Percentiles rank a stretch among this genome's conserved stretches.
Evolutionary conservation across 768 basidiomycete genomes (phyloP).

Genomic region (Plicaturopsis crispa): DNA sequence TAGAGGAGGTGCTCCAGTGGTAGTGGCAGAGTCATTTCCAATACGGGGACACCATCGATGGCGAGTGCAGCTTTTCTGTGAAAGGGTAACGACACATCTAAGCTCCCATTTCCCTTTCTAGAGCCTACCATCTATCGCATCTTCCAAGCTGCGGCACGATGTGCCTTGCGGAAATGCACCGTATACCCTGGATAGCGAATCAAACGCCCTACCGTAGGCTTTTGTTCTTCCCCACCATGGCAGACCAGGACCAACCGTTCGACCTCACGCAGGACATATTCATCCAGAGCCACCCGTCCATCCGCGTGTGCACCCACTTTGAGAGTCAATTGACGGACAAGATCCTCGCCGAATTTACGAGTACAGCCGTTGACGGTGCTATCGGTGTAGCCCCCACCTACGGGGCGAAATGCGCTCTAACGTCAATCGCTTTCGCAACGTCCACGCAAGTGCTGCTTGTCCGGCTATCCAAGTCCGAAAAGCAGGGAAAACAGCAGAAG

Average conservation of each 20-base stretch:
- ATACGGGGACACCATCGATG: too few species aligned
- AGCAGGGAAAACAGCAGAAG: conserved; percentile 3
- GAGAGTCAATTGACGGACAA: conserved; percentile 16
- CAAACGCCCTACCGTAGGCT: too few species aligned
- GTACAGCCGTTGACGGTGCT: conserved; percentile 13
- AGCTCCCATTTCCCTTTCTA: too few species aligned
- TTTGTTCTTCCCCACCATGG: too few species aligned
- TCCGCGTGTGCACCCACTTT: conserved; percentile 20
- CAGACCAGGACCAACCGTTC: conserved; percentile 11
- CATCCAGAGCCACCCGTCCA: conserved; percentile 11
- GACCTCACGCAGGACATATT: conserved; percentile 27
- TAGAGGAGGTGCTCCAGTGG: too few species aligned
- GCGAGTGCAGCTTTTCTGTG: too few species aligned
- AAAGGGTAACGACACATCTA: too few species aligned
- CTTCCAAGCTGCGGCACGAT: too few species aligned
- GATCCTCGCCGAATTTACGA: conserved; percentile 21
- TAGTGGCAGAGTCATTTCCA: too few species aligned
- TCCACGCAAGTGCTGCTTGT: conserved; percentile 26
- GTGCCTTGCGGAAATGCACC: too few species aligned
- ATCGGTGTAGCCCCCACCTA: conserved; percentile 39
- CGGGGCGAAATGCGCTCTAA: conserved; percentile 24
- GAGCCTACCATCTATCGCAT: too few species aligned
- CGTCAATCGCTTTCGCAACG: conserved; percentile 32
- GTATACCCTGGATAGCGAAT: too few species aligned
- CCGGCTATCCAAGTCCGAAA: conserved; percentile 11